These are phyloP conservation scores for Cutaneotrichosporon mucoides DNA, from an alignment of 1,284 basidiomycete genomes.

Conservation along the genomic window DNA sequence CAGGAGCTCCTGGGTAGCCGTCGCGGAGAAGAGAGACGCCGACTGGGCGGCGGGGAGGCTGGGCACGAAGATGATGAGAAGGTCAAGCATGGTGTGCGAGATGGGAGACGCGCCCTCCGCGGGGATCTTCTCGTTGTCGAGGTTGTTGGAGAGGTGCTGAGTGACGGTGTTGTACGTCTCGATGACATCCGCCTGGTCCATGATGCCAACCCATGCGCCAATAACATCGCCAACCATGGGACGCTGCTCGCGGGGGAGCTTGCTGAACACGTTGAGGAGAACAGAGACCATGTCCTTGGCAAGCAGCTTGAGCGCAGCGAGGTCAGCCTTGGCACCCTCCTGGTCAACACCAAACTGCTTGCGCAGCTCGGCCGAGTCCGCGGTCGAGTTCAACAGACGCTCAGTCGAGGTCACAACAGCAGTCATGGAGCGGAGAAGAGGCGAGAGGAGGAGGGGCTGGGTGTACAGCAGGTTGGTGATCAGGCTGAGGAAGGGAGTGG, in stretches of 20 bases:
- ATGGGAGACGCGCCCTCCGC: conserved; percentile 52
- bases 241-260: conserved; percentile 68
- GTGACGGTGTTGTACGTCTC: conserved; percentile 78
- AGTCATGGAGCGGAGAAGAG: conserved; percentile 76
- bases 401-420: conserved; percentile 66
- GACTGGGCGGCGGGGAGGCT: conserved; percentile 63
- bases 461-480: conserved; percentile 86
- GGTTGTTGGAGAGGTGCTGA: conserved; percentile 68
- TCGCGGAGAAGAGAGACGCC: conserved; percentile 59
- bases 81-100: conserved; percentile 79
- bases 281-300: conserved; percentile 91
- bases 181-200: conserved; percentile 69
- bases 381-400: conserved; percentile 51
- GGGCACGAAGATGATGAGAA: conserved; percentile 80
- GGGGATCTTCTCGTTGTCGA: conserved; percentile 50
- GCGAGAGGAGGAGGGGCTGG: conserved; percentile 75
- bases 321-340: conserved; percentile 63
- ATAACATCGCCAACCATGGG: conserved; percentile 86
- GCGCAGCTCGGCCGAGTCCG: conserved; percentile 52
- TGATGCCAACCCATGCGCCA: conserved; percentile 76
- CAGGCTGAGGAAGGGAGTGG: conserved; percentile 72
- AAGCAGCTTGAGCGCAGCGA: conserved; percentile 70
- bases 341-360: conserved; percentile 56
- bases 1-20: conserved; percentile 43
- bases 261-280: conserved; percentile 94